phyloP scores from a whole-genome alignment of 768 basidiomycete genomes.

The Amanita pallidorosea region DNA sequence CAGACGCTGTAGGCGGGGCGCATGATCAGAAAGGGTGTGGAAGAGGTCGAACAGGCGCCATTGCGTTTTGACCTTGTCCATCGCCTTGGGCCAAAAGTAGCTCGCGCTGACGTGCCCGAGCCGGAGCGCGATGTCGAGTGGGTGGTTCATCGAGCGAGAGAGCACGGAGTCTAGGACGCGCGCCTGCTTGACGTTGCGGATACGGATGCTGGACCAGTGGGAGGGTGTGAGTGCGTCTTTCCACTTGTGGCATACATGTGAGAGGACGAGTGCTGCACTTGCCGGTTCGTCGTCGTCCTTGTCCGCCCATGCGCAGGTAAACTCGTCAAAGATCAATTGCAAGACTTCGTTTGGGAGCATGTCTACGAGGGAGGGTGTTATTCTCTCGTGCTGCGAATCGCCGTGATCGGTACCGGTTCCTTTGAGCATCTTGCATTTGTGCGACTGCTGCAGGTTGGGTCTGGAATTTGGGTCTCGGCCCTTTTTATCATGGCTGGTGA shows the following conservation, averaged over 20 bases:
- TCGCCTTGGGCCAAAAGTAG: background rate
- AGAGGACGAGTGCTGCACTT: slow-evolving; percentile 1
- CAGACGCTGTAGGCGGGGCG: background rate
- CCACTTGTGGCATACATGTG: slow-evolving; percentile 5
- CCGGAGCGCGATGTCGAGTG: slow-evolving; percentile 1
- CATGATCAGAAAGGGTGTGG: background rate
- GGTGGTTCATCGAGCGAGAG: background rate
- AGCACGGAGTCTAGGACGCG: background rate
- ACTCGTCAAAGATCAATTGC: slow-evolving; percentile 3
- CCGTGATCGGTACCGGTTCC: background rate
- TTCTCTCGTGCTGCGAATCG: background rate
- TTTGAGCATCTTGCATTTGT: background rate
- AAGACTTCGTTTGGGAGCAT: slow-evolving; percentile 3
- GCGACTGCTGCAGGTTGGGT: background rate
- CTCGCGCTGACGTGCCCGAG: background rate
- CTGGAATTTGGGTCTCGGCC: background rate
- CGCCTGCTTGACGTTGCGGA: slow-evolving; percentile 1
- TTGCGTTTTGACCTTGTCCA: background rate
- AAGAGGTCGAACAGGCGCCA: background rate
- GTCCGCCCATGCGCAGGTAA: background rate
- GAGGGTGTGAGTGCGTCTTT: slow-evolving; percentile 1
- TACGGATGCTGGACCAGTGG: slow-evolving; percentile 2
- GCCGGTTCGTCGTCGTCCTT: background rate
- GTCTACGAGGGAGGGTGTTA: background rate
- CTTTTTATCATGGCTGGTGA: background rate